These are phyloP conservation scores for Ilex paraguariensis DNA, from an alignment of 305 asterid genomes.

Conservation along the genomic window DNA sequence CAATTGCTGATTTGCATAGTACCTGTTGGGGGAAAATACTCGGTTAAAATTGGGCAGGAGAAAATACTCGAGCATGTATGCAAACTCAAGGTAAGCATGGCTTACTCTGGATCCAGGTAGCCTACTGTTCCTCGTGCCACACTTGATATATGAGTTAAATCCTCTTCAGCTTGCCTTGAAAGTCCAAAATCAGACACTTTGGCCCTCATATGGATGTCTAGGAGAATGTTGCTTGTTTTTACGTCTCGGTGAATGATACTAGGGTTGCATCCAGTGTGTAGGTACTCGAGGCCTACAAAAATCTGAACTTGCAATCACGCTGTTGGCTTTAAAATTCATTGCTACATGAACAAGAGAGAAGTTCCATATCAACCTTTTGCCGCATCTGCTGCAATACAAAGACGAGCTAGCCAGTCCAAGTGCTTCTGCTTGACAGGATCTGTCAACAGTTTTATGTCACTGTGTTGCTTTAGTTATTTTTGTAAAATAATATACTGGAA, in stretches of 20 bases:
- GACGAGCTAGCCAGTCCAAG: slow-evolving; percentile 86
- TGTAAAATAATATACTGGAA: slow-evolving; percentile 2
- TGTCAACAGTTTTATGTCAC: slow-evolving; percentile 26
- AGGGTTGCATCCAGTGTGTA: slow-evolving; percentile 98
- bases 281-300: slow-evolving; percentile 75
- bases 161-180: slow-evolving; percentile 98
- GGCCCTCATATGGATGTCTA: slow-evolving; percentile 90
- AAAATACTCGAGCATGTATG: neutral
- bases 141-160: slow-evolving; percentile 82
- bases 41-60: neutral
- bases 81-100: slow-evolving; percentile 1
- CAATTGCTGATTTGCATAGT: slow-evolving; percentile 90
- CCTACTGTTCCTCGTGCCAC: slow-evolving; percentile 97
- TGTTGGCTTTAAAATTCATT: slow-evolving; percentile 3
- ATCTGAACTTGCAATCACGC: slow-evolving; percentile 5
- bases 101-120: slow-evolving; percentile 97
- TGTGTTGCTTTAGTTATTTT: slow-evolving; percentile 1
- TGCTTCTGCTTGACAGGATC: slow-evolving; percentile 53
- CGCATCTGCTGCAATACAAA: slow-evolving; percentile 86
- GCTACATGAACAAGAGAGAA: slow-evolving; percentile 1
- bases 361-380: slow-evolving; percentile 64
- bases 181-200: slow-evolving; percentile 97
- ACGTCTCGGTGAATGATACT: slow-evolving; percentile 93
- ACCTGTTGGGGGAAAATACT: slow-evolving; percentile 41
- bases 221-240: slow-evolving; percentile 86